These are phyloP conservation scores for Psilocybe tampanensis DNA, from an alignment of 768 basidiomycete genomes.

Conservation along the genomic window DNA sequence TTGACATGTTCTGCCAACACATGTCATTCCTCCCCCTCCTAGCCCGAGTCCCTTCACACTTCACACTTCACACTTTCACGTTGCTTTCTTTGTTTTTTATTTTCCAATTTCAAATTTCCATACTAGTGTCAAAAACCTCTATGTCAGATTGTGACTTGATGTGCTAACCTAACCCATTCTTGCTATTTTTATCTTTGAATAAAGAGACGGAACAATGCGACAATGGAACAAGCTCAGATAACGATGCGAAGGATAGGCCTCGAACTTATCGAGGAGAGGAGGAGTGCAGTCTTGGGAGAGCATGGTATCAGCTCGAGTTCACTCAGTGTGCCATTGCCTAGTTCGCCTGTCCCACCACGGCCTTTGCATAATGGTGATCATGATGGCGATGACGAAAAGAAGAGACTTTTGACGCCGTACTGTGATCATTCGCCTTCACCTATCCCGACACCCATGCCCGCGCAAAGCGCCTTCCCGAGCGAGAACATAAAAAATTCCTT, in stretches of 20 bases:
- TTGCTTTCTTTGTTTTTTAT: background rate
- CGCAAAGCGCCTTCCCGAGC: background rate
- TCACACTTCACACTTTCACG: background rate
- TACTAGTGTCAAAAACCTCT: too few species aligned
- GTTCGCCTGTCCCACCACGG: background rate
- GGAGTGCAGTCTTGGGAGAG: slow-evolving; percentile 36
- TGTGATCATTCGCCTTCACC: background rate
- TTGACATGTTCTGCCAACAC: too few species aligned
- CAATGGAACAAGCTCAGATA: slow-evolving; percentile 42
- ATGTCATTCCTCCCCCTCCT: too few species aligned
- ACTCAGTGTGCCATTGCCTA: too few species aligned
- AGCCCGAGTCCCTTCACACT: too few species aligned
- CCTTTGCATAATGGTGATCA: background rate
- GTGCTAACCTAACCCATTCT: too few species aligned
- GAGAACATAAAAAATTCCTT: slow-evolving; percentile 14
- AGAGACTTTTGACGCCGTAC: too few species aligned
- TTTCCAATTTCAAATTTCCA: background rate
- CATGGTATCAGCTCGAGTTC: slow-evolving; percentile 12
- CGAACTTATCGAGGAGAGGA: slow-evolving; percentile 53
- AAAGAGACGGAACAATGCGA: slow-evolving; percentile 48
- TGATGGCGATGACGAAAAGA: background rate
- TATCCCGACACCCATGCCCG: background rate
- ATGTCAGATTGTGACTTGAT: too few species aligned
- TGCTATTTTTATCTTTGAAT: too few species aligned
- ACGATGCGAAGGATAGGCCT: slow-evolving; percentile 58